Evolutionary conservation across 2,329 filamentous ascomycete genomes (phyloP).

Genomic region (Mariannaea sp.): DNA sequence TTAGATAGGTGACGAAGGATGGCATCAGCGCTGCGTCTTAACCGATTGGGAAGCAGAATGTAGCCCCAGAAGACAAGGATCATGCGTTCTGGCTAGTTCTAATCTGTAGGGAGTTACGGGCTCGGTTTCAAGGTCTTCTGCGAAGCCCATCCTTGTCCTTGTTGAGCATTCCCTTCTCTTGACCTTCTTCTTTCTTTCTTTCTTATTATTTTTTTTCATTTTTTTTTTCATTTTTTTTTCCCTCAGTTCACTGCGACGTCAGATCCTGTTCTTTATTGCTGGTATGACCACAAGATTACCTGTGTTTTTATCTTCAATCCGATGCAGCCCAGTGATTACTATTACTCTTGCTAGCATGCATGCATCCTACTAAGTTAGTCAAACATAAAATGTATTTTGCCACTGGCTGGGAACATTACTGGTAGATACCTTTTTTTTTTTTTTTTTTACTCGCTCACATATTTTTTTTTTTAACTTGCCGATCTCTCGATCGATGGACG

Average conservation of each 20-base stretch:
- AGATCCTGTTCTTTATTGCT: no score
- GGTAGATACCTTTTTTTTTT: constrained; percentile 28
- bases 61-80: constrained; percentile 4
- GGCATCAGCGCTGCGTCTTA: not conserved
- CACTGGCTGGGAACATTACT: constrained; percentile 37
- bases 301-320: no score
- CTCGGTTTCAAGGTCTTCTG: constrained; percentile 1
- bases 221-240: no score
- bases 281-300: no score
- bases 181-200: no score
- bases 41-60: not conserved
- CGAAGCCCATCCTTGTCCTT: not conserved
- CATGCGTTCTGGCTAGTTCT: not conserved
- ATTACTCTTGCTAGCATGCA: not conserved
- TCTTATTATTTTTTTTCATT: no score
- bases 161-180: no score
- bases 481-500: constrained; percentile 37
- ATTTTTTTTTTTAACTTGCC: constrained; percentile 18
- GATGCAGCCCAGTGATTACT: no score
- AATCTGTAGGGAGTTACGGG: not conserved
- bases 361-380: no score
- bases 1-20: no score
- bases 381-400: no score
- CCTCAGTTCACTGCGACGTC: no score
- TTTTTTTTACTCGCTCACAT: not conserved